A percentile compares a stretch with the other conserved stretches of the same genome.
These are phyloP conservation scores for Cyberlindnera subsufficiens DNA, from an alignment of 805 yeast genomes.

Conservation along the genomic window DNA sequence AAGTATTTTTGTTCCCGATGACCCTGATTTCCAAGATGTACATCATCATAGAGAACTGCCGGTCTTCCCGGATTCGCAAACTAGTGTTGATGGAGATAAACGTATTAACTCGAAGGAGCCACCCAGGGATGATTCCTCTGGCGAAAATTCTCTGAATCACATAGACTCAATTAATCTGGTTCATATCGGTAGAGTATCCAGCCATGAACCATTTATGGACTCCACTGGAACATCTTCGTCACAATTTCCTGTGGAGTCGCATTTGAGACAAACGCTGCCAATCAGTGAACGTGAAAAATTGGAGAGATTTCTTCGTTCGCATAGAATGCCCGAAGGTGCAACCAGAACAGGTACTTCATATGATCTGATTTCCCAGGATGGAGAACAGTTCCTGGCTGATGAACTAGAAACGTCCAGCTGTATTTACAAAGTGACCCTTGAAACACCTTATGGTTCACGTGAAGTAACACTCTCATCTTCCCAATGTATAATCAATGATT, in stretches of 20 bases:
- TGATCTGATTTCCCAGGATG: slow-evolving; percentile 11
- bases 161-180: too few species aligned
- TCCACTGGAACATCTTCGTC: too few species aligned
- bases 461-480: slow-evolving; percentile 19
- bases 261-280: too few species aligned
- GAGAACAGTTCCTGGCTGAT: slow-evolving; percentile 19
- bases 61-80: too few species aligned
- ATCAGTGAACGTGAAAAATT: neutral
- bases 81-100: too few species aligned
- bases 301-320: slow-evolving; percentile 3
- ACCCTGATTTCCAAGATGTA: neutral
- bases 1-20: slow-evolving; percentile 8
- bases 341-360: slow-evolving; percentile 14
- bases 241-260: too few species aligned
- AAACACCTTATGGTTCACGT: slow-evolving; percentile 10
- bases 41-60: neutral
- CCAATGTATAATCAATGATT: slow-evolving; percentile 21
- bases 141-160: too few species aligned
- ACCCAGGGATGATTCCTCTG: too few species aligned
- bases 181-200: too few species aligned
- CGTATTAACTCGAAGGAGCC: too few species aligned
- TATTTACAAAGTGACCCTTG: slow-evolving; percentile 11
- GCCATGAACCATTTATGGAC: too few species aligned
- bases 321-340: slow-evolving; percentile 8
- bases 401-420: slow-evolving; percentile 7